Base-by-base conservation (phyloP, 2,329 filamentous ascomycete genomes). In the Dryadomyces quercivorus region DNA sequence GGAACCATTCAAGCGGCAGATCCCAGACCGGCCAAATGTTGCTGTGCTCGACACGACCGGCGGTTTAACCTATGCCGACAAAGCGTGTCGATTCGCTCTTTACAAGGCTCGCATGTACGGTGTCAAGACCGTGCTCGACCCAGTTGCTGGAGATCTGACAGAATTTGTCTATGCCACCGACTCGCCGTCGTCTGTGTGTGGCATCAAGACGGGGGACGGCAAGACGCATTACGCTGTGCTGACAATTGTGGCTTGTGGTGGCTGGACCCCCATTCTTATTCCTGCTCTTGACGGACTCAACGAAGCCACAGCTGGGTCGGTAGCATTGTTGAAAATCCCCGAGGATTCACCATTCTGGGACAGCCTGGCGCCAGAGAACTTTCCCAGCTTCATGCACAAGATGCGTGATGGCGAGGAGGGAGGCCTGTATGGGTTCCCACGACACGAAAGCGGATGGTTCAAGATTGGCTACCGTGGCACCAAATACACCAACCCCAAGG, bases 281-380 rank as follows among this genome's bases (percentile, higher is more conserved):
- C 70, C 72, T 0, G 60, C 67, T 9, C 60, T 73, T 0, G 69
- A 73, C 46, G 63, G 63, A 0, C 60, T 77, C 0, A 67, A 69
- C n/a, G 75, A 78, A 59, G 69, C 74, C 0, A 77, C 75, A 0
- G 72, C 69, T 0, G 74, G 75, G 0, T 70, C 68, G 0, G 71
- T 78, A 3, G 66, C 69, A 1, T 63, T 70, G 12, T 63, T 77
- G 38, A 66, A 70, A 31, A 64, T 79, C 1, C 74, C 76, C 0
- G 56, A 60, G 0, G 18, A 34, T 1, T 60, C 58, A 2, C 18
- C 40, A 5, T 65, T 78, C 0, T 72, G 68, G 62, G 59, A 69
- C 1, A 66, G 66, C 2, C 72, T 74, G 46, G 61, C 65, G 0
- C 67, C 74, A 0, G 65, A 71, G 0, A 69, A 65, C 2, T 78